Evolutionary conservation across 805 yeast species (phyloP).

Genomic region (Yarrowia hollandica): DNA sequence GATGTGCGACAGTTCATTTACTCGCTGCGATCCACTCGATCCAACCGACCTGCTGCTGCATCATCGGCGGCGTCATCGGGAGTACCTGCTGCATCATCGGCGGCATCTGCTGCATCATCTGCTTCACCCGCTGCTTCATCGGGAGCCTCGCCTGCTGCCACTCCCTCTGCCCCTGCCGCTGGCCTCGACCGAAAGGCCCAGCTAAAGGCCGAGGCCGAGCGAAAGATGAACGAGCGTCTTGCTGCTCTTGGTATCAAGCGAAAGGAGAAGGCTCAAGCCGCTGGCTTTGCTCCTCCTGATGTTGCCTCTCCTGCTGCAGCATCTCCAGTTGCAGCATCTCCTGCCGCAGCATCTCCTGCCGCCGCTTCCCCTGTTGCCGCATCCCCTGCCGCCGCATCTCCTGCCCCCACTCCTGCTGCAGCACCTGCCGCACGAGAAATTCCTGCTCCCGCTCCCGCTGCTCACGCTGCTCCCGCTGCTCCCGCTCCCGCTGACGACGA

Average conservation of each 20-base stretch:
- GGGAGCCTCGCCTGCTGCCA: conserved; percentile 2
- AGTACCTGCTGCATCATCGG: conserved; percentile 9
- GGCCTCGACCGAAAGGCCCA: conserved; percentile 75
- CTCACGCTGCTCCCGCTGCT: conserved; percentile 31
- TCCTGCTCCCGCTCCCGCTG: background rate
- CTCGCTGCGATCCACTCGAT: conserved; percentile 43
- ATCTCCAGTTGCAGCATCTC: conserved; percentile 24
- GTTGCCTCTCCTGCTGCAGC: conserved; percentile 15
- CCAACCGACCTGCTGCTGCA: conserved; percentile 22
- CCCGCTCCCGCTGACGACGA: background rate
- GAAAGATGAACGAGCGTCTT: conserved; percentile 79
- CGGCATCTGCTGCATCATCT: background rate
- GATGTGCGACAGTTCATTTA: conserved; percentile 63
- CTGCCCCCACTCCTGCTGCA: conserved; percentile 25
- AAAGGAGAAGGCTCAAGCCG: conserved; percentile 35
- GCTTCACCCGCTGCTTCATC: background rate
- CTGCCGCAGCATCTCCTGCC: conserved; percentile 21
- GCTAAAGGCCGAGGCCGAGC: conserved; percentile 77
- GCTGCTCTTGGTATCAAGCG: conserved; percentile 72
- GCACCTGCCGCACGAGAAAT: no score
- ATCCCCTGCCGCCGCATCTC: conserved; percentile 22
- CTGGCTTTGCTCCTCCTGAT: conserved; percentile 34
- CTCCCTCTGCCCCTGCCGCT: conserved; percentile 34
- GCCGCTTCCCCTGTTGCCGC: conserved; percentile 30
- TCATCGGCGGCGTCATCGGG: no score